Conservation (phyloP, 805 yeast species). For the Saitoella complicata region DNA sequence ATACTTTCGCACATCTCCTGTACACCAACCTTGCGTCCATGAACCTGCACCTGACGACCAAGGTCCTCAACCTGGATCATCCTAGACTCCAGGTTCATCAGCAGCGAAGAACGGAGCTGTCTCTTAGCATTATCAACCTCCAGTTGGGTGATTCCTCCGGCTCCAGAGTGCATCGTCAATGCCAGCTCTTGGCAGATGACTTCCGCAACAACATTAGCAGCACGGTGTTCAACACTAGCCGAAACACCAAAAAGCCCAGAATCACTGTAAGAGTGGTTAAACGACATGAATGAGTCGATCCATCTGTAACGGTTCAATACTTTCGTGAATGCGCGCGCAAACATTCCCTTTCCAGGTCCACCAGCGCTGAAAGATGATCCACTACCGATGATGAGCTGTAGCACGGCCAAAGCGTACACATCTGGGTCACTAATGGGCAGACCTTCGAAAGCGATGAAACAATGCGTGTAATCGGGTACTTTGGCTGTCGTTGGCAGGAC, state of each 20-base stretch:
- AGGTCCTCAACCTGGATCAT: slow-evolving; percentile 89
- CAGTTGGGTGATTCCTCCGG: slow-evolving; percentile 36
- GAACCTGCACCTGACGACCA: slow-evolving; percentile 85
- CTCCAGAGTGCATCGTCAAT: slow-evolving; percentile 7
- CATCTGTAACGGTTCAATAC: slow-evolving; percentile 84
- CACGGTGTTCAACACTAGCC: slow-evolving; percentile 69
- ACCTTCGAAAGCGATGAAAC: slow-evolving; percentile 81
- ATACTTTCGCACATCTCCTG: slow-evolving; percentile 69
- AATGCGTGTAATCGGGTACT: slow-evolving; percentile 60
- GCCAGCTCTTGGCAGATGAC: slow-evolving; percentile 53
- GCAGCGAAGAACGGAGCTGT: slow-evolving; percentile 69
- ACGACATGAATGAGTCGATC: slow-evolving; percentile 73
- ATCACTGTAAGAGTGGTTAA: slow-evolving; percentile 80
- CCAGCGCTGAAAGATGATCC: slow-evolving; percentile 98
- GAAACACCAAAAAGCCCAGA: slow-evolving; percentile 85
- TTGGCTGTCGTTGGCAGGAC: slow-evolving; percentile 5
- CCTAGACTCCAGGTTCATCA: slow-evolving; percentile 87
- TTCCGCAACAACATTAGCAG: slow-evolving; percentile 70
- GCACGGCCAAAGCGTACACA: slow-evolving; percentile 74
- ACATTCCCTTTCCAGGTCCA: slow-evolving; percentile 99
- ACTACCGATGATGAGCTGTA: slow-evolving; percentile 85
- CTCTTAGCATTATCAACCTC: slow-evolving; percentile 86
- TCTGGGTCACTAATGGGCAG: slow-evolving; percentile 70
- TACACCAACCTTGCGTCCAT: slow-evolving; percentile 57
- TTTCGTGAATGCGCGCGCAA: slow-evolving; percentile 78